Base-by-base conservation (phyloP, 305 asterid species). In the Fraxinus greggii region DNA sequence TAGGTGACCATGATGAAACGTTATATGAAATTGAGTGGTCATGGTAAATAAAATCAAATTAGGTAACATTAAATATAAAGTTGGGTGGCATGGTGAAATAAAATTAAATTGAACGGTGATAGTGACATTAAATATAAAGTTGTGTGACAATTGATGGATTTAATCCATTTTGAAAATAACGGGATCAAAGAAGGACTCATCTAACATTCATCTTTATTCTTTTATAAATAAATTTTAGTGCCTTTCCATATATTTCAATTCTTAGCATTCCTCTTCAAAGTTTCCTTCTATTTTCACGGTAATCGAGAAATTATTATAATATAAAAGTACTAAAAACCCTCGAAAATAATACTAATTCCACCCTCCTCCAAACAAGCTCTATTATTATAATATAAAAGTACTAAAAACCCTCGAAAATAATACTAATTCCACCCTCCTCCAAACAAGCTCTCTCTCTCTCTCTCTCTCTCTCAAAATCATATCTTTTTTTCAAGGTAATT, bases 271-370 rank as follows among this genome's bases (percentile, higher is more conserved):
- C 26, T 17, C 48, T 24, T 33, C 32, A 63, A 42, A 70, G 4
- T 7, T 63, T 75, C 28, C 10, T 23, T 51, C 40, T 17, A 36
- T 54, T 72, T 79, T 38, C 84, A 77, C 86, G 84, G 78, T 13
- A 17, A 72, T 28, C 84, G 77, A 86, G 86, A 63, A 36, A 45
- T 9, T 56, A 80, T 54, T 69, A 75, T 36, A 45, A 78, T 79
- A 82, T 82, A 85, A 78, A 89, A 88, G 85, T 89, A 88, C 91
- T 78, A 80, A 89, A 88, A 85, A 80, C 83, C 88, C 90, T 88
- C 77, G 56, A 54, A 72, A 33, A 9, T 61, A 23, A 23, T 3
- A 26, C 74, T 67, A 67, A 28, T 59, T 73, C 61, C 76, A 65
- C 63, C 24, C 78, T 86, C 42, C 84, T 83, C 84, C 80, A 89